Evolutionary conservation across 164 flowering plant species (phyloP).

Genomic region (Magnolia changhungtana): DNA sequence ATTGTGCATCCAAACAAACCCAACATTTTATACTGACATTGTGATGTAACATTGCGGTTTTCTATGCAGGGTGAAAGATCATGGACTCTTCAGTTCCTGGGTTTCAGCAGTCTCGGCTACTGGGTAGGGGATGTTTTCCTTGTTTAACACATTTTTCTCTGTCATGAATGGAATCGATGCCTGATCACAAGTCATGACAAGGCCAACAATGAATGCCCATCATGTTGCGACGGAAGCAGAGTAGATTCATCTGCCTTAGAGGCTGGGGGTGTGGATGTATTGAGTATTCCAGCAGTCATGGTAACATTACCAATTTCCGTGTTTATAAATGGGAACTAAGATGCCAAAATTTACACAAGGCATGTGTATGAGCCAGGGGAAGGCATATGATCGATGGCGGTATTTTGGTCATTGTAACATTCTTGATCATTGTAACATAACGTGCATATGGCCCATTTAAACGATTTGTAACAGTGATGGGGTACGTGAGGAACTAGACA

Average conservation of each 20-base stretch:
- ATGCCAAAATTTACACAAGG: neutral
- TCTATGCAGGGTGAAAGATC: slow-evolving; percentile 37
- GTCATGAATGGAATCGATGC: neutral
- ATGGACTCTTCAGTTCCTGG: slow-evolving; percentile 41
- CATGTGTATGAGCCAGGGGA: neutral
- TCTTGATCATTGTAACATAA: no score
- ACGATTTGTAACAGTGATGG: no score
- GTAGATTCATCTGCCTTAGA: neutral
- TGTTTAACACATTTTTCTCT: neutral
- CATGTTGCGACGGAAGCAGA: neutral
- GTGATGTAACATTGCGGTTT: neutral
- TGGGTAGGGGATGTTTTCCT: slow-evolving; percentile 4
- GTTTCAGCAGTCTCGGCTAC: slow-evolving; percentile 19
- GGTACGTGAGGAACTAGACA: no score
- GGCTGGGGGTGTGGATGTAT: neutral
- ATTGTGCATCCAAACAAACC: neutral
- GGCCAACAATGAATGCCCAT: neutral
- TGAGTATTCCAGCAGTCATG: neutral
- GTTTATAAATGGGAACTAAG: neutral
- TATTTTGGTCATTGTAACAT: neutral
- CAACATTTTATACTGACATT: neutral
- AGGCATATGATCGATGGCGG: neutral
- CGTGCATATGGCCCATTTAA: no score
- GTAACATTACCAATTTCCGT: neutral
- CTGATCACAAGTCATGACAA: neutral